Percentiles rank a stretch among this genome's conserved stretches.
Evolutionary conservation across 2,329 filamentous ascomycete species (phyloP).

Genomic region (Venturia nashicola): DNA sequence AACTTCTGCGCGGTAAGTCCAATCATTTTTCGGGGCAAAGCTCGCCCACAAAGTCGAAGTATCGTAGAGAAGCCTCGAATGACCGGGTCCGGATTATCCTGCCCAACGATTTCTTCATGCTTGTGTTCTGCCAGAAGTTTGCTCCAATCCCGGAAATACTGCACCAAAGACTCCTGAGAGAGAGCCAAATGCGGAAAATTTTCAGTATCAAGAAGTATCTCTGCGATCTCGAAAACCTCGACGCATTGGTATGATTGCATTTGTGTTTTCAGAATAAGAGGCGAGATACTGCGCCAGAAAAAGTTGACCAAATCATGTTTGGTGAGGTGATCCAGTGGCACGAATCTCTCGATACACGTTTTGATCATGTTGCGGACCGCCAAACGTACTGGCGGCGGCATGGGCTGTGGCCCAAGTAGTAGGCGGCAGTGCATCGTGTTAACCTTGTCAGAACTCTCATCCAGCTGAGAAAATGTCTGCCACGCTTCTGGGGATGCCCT

Average conservation of each 20-base stretch:
- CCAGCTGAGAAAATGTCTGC: background rate
- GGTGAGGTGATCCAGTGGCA: background rate
- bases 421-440: background rate
- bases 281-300: constrained; percentile 23
- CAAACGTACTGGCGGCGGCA: background rate
- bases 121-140: constrained; percentile 20
- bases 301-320: constrained; percentile 18
- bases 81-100: constrained; percentile 22
- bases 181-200: background rate
- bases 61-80: constrained; percentile 29
- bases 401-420: background rate
- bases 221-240: constrained; percentile 24
- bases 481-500: background rate
- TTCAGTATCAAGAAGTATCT: constrained; percentile 15
- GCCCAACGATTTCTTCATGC: constrained; percentile 23
- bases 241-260: constrained; percentile 16
- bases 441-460: background rate
- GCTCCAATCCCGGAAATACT: constrained; percentile 18
- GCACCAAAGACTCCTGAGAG: background rate
- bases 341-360: background rate
- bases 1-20: constrained; percentile 11
- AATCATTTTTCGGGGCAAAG: background rate
- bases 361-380: constrained; percentile 3
- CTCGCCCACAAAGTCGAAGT: constrained; percentile 19
- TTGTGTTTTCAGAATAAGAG: constrained; percentile 19